These are phyloP conservation scores for Pseudohalonectria lignicola DNA, from an alignment of 2,329 filamentous ascomycete species.

Conservation along the genomic window DNA sequence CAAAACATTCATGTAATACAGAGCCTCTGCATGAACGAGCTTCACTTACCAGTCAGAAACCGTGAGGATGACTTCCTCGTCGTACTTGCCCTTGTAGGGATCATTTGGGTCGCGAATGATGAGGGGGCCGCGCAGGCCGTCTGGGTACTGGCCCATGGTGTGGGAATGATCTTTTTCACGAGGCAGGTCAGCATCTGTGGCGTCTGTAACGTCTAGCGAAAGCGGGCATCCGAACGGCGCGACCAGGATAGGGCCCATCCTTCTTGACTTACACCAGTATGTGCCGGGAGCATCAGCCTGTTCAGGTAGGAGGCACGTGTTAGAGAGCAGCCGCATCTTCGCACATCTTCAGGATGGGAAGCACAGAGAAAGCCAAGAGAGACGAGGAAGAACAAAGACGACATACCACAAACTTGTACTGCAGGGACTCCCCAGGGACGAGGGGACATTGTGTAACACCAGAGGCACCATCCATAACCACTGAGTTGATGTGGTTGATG, in stretches of 20 bases:
- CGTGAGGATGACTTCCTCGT: constrained; percentile 48
- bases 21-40: neutral
- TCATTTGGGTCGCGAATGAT: constrained; percentile 47
- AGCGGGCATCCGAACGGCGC: no score
- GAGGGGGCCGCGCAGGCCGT: constrained; percentile 52
- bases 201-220: no score
- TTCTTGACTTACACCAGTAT: constrained; percentile 33
- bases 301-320: neutral
- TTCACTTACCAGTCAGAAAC: constrained; percentile 27
- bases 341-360: no score
- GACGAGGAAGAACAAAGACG: neutral
- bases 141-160: constrained; percentile 52
- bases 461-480: constrained; percentile 47
- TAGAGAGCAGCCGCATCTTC: neutral
- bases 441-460: constrained; percentile 44
- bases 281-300: constrained; percentile 30
- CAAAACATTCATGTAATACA: neutral
- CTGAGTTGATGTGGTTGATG: constrained; percentile 39
- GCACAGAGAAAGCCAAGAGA: neutral
- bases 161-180: no score
- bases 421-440: constrained; percentile 37
- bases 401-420: constrained; percentile 38
- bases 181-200: no score
- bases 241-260: no score
- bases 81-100: constrained; percentile 40